Conservation (phyloP, 2,329 filamentous ascomycete species). For the Trichoderma lentiforme region DNA sequence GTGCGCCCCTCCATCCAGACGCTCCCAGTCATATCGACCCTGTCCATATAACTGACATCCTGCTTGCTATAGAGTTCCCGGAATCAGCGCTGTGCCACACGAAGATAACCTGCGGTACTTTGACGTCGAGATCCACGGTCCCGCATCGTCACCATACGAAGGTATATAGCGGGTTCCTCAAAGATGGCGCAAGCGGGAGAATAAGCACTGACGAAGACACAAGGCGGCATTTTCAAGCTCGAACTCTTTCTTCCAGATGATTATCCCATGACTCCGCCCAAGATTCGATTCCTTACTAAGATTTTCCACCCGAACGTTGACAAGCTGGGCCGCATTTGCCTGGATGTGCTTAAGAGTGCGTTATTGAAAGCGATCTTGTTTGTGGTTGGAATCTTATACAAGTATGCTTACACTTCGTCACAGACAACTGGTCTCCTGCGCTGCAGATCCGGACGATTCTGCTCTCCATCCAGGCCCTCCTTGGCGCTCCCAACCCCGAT, state of each 20-base stretch:
- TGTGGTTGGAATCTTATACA: background rate
- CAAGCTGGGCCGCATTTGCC: slow-evolving; percentile 91
- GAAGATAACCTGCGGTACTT: slow-evolving; percentile 98
- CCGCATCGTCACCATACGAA: slow-evolving; percentile 90
- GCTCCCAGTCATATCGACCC: slow-evolving; percentile 17
- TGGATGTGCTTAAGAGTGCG: slow-evolving; percentile 95
- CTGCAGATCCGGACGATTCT: slow-evolving; percentile 97
- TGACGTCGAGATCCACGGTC: slow-evolving; percentile 93
- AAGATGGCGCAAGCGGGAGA: background rate
- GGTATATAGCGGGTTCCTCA: slow-evolving; percentile 50
- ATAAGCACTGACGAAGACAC: background rate
- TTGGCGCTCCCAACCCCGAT: slow-evolving; percentile 95
- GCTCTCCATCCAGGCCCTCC: slow-evolving; percentile 94
- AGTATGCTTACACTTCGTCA: slow-evolving; percentile 18
- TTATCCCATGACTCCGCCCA: slow-evolving; percentile 98
- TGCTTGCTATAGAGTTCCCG: slow-evolving; percentile 67
- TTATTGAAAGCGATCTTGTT: background rate
- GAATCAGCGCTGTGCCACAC: slow-evolving; percentile 92
- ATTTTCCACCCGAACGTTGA: slow-evolving; percentile 99
- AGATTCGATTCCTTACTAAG: slow-evolving; percentile 97
- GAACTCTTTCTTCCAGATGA: slow-evolving; percentile 97
- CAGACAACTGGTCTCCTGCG: slow-evolving; percentile 98
- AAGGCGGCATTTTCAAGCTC: slow-evolving; percentile 85
- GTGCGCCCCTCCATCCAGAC: slow-evolving; percentile 50
- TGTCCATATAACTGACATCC: slow-evolving; percentile 20